Evolutionary conservation across 306 rosid species (phyloP).

Genomic region (Pterocarpus santalinus): DNA sequence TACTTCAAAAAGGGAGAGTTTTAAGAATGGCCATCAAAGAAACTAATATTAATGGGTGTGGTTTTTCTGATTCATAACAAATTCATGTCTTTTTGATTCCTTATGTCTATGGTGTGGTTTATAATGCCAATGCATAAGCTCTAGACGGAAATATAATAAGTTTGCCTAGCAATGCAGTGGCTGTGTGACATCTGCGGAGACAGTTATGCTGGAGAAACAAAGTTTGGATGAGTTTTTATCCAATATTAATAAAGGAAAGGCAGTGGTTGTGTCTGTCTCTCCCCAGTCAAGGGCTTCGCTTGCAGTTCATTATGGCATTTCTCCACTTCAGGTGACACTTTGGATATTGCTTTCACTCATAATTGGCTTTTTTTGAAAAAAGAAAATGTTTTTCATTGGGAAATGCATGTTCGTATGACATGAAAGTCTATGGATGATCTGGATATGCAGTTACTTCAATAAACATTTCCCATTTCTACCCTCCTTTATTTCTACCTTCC

Average conservation of each 20-base stretch:
- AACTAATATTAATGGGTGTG: not conserved
- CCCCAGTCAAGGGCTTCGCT: slow-evolving; percentile 98
- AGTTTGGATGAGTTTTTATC: slow-evolving; percentile 91
- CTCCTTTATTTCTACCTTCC: too few relatives aligned
- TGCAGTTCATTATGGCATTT: slow-evolving; percentile 85
- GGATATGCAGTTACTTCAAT: not conserved
- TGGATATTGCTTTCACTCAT: slow-evolving; percentile 14
- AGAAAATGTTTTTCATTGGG: too few relatives aligned
- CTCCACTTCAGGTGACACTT: slow-evolving; percentile 75
- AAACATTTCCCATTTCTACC: too few relatives aligned
- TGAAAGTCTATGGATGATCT: not conserved
- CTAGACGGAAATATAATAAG: slow-evolving; percentile 20
- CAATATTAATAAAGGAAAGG: slow-evolving; percentile 69
- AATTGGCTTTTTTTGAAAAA: not conserved
- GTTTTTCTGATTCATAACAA: not conserved
- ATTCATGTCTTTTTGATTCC: not conserved
- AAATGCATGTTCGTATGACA: too few relatives aligned
- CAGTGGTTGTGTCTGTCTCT: slow-evolving; percentile 82
- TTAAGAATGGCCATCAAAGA: not conserved
- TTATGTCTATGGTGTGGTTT: slow-evolving; percentile 27
- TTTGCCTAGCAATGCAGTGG: slow-evolving; percentile 72
- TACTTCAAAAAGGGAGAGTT: not conserved
- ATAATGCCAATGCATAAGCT: slow-evolving; percentile 11
- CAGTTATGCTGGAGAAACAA: slow-evolving; percentile 96
- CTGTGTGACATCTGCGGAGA: slow-evolving; percentile 94